Conservation (phyloP, 352 stramenopile species). For the Globisporangium camurandrum region DNA sequence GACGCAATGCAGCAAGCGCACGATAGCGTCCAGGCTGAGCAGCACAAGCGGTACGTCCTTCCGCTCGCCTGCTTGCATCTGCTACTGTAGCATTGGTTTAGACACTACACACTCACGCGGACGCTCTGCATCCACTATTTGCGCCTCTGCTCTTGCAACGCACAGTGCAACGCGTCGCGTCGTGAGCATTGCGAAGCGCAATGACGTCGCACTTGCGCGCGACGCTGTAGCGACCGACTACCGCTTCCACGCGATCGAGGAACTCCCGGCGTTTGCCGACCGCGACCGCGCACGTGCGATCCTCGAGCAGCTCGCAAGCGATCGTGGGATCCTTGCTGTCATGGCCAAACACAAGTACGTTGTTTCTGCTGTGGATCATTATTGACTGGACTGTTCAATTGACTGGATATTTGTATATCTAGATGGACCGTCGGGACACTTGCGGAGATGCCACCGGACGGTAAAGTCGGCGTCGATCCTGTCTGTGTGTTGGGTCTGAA, state of each 20-base stretch:
- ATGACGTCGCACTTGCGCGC: constrained; percentile 26
- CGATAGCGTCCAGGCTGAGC: constrained; percentile 25
- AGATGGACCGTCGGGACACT: constrained; percentile 84
- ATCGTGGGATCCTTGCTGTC: constrained; percentile 82
- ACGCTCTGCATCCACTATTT: constrained; percentile 1
- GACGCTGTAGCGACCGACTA: constrained; percentile 40
- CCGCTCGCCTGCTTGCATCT: not conserved
- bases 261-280: constrained; percentile 50
- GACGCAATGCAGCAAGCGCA: constrained; percentile 44
- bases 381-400: too few relatives aligned
- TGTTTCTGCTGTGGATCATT: too few relatives aligned
- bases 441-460: constrained; percentile 87
- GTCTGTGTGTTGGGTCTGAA: constrained; percentile 92
- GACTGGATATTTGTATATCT: not conserved
- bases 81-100: not conserved
- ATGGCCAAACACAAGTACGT: constrained; percentile 85
- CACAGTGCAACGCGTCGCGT: constrained; percentile 44
- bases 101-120: not conserved
- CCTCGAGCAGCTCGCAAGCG: constrained; percentile 75
- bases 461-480: constrained; percentile 84
- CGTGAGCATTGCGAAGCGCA: constrained; percentile 50
- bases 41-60: constrained; percentile 35
- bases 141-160: not conserved
- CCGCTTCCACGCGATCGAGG: constrained; percentile 65
- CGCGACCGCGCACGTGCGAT: constrained; percentile 59